These are phyloP conservation scores for Phytopythium helicoides DNA, from an alignment of 352 stramenopile species.

Conservation along the genomic window DNA sequence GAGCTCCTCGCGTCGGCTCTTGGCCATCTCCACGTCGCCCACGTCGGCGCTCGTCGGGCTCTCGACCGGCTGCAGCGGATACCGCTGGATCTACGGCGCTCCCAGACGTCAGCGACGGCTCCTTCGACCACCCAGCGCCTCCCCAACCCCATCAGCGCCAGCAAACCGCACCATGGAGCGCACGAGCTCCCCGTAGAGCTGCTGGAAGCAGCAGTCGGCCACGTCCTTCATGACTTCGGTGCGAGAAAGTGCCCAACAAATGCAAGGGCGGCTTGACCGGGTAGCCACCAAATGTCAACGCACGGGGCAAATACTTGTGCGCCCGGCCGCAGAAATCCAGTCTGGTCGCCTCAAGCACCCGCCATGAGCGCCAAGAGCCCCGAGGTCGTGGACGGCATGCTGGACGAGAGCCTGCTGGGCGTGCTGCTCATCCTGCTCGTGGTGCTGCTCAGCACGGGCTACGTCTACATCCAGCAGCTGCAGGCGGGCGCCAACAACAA, in stretches of 20 bases:
- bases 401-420: constrained; percentile 68
- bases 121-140: too few species aligned
- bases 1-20: constrained; percentile 69
- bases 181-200: constrained; percentile 86
- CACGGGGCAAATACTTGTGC: too few species aligned
- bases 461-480: constrained; percentile 70
- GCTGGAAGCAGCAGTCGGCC: constrained; percentile 84
- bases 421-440: constrained; percentile 71
- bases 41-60: constrained; percentile 10
- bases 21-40: constrained; percentile 43
- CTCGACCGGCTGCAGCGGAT: constrained; percentile 38
- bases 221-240: constrained; percentile 87
- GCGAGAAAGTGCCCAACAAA: too few species aligned
- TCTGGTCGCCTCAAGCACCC: too few species aligned
- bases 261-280: too few species aligned
- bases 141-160: neutral
- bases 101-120: too few species aligned
- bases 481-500: constrained; percentile 15
- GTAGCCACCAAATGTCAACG: too few species aligned
- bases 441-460: constrained; percentile 68
- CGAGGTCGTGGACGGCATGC: constrained; percentile 48
- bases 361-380: constrained; percentile 28
- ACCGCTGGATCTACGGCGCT: constrained; percentile 54
- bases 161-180: constrained; percentile 77
- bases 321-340: too few species aligned